Base-by-base conservation (phyloP, 2,329 filamentous ascomycete species). In the Dactylellina sp. region DNA sequence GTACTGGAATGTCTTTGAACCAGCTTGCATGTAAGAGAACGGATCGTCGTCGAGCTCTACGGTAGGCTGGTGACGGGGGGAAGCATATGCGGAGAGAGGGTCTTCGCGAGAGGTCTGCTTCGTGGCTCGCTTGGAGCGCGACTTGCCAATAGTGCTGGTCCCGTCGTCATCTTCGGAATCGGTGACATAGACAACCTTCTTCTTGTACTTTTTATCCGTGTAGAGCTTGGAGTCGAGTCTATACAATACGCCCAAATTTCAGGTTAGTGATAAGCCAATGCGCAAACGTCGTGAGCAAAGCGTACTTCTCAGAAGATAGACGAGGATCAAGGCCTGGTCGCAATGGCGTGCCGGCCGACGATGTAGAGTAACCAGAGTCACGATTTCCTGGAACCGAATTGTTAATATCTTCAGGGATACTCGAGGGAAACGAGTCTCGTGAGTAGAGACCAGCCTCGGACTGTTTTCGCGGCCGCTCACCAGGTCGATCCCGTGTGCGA, bases 251-350 rank as follows among this genome's bases (percentile, higher is more conserved):
- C 4, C 53, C 14, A 64, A 20, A 37, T 2, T 16, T 20, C 1
- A 70, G 22, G 35, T 72, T 65, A 64, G 68, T 50, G 28, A 35
- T 24, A 35, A 28, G 25, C 9, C n/a, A 50, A 18, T 18, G 28
- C 12, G 22, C 16, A 22, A 55, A 49, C 22, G 11, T 16, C 18
- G 22, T 9, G n/a, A 55, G 37, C 22, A 25, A n/a, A 40, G 14
- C 68, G 39, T 72, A 72, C 68, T 72, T 72, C 60, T 72, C 68
- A 55, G 68, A 49, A 39, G 68, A 72, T 20, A 65, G 37, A 9
- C 46, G 46, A 16, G 68, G 60, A 9, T 64, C 68, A 18, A 56
- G 11, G 16, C 50, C 44, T 28, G 57, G 35, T 32, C 59, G 66
- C 32, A 60, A 24, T 14, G 65, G 57, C 46, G 66, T 71, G 20